Base-by-base conservation (phyloP, 1,284 basidiomycete species). In the Tetrapyrgos nigripes region DNA sequence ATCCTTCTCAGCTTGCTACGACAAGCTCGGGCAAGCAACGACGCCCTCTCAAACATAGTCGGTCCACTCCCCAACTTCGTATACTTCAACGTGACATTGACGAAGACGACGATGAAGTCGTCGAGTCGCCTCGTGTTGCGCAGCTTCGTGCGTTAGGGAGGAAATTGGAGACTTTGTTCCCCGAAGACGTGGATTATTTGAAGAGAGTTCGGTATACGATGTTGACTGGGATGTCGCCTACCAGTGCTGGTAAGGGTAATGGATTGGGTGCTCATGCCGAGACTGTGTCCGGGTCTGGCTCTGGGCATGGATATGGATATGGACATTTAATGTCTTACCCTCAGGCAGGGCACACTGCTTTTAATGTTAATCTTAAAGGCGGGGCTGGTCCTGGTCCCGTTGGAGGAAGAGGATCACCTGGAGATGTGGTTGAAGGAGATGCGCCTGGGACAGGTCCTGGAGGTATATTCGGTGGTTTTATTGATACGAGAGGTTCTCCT, bases 401-500 rank as follows among this genome's bases (percentile, higher is more conserved):
- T 8, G 31, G 13, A n/a, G 37, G n/a, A n/a, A n/a, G 13, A 40
- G 31, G 31, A 8, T 33, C 31, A 23, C n/a, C 35, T 40, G 43
- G 21, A 17, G 24, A n/a, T n/a, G n/a, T n/a, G n/a, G n/a, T n/a
- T n/a, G n/a, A 48, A 21, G 45, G 37, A 17, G 37, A n/a, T 40
- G 17, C 17, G 13, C 37, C 26, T 50, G 35, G 24, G 24, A 29
- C 11, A 10, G 47, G 29, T 21, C 49, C 35, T 43, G 40, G 53
- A 29, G 69, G 68, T 23, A 69, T 79, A 62, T 66, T 73, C 27
- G 68, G 66, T 31, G 72, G 75, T 53, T 77, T 81, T 57, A 73
- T 85, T 28, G 86, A 88, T 64, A 76, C 79, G 5, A 71, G 78
- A 44, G 79, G 79, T 43, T 70, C 72, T 29, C 60, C 69, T 26